Base-by-base conservation (phyloP, 2,329 filamentous ascomycete genomes). In the Epichloe sp. region DNA sequence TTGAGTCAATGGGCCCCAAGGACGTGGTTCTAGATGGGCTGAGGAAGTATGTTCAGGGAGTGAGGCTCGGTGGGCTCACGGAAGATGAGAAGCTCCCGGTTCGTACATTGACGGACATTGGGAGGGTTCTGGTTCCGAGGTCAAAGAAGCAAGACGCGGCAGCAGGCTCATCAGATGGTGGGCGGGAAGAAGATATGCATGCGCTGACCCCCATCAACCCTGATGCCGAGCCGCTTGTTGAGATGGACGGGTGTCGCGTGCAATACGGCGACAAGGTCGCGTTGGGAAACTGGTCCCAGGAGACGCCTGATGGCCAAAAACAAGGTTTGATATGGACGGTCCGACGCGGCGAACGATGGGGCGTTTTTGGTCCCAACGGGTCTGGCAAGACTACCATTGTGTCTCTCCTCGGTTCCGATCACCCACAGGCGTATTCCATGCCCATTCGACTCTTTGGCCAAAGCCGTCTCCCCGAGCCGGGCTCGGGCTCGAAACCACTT, bases 351-450 rank as follows among this genome's bases (percentile, higher is more conserved):
- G 82, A 96, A 63, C 81, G 90, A 55, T 95, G 89, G 86, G 91
- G 87, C 3, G 79, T 97, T 17, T 93, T 98, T 62, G 93, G 93
- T 0, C 85, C 90, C 35, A 97, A 98, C 59, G 93, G 86, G 12
- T 95, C 88, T 0, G 93, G 93, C 17, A 98, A 98, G 71, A 98
- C 93, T 0, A 98, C 93, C 0, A 77, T 98, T 40, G 78, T 97
- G 31, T 93, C 89, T 5, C 76, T 98, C 5, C 86, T 98, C 53
- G 94, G 88, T 53, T 97, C 91, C 1, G 93, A 98, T 62, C 93
- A 98, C 60, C 93, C 93, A 0, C 91, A 97, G 66, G 83, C 90
- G 0, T 98, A 97, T 65, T 88, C 87, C 0, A 79, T 90, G 23
- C 90, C 91, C 0, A 84, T 98, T 54, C 84, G 80, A 58, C 75